Evolutionary conservation across 495 filamentous ascomycete species (phyloP).

Genomic region (Talaromyces wortmannii): DNA sequence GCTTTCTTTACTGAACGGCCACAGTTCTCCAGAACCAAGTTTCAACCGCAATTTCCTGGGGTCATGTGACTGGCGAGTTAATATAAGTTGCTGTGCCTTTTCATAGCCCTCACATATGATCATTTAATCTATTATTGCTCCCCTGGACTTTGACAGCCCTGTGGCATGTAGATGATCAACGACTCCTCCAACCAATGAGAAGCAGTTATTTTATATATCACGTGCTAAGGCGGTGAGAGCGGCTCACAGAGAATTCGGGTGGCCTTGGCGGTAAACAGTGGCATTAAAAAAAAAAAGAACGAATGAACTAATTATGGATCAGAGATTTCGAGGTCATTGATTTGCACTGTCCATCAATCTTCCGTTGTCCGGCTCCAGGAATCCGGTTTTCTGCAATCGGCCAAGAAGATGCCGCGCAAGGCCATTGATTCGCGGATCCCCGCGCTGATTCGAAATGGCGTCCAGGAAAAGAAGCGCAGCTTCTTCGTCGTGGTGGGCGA

Average conservation of each 20-base stretch:
- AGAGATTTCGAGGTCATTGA: not conserved
- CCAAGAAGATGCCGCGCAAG: slow-evolving; percentile 44
- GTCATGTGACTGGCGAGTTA: too few species aligned
- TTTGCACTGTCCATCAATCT: too few species aligned
- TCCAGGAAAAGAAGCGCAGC: slow-evolving; percentile 94
- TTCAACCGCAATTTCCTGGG: too few species aligned
- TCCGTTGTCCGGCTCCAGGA: too few species aligned
- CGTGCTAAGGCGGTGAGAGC: slow-evolving; percentile 12
- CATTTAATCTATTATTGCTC: too few species aligned
- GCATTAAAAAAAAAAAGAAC: slow-evolving; percentile 10
- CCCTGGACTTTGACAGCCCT: too few species aligned
- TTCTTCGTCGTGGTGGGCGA: slow-evolving; percentile 98
- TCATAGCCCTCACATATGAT: too few species aligned
- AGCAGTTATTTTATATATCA: not conserved
- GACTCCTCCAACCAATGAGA: too few species aligned
- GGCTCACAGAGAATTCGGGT: not conserved
- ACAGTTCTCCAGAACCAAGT: too few species aligned
- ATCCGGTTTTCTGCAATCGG: not conserved
- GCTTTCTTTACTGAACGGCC: too few species aligned
- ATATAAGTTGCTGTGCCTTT: too few species aligned
- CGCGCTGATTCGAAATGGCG: slow-evolving; percentile 89
- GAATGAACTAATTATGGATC: not conserved
- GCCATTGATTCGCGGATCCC: slow-evolving; percentile 86
- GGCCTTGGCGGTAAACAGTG: slow-evolving; percentile 8
- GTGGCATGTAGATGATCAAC: too few species aligned